Evolutionary conservation across 495 filamentous ascomycete genomes (phyloP).

Genomic region (Penicillium chermesinum): DNA sequence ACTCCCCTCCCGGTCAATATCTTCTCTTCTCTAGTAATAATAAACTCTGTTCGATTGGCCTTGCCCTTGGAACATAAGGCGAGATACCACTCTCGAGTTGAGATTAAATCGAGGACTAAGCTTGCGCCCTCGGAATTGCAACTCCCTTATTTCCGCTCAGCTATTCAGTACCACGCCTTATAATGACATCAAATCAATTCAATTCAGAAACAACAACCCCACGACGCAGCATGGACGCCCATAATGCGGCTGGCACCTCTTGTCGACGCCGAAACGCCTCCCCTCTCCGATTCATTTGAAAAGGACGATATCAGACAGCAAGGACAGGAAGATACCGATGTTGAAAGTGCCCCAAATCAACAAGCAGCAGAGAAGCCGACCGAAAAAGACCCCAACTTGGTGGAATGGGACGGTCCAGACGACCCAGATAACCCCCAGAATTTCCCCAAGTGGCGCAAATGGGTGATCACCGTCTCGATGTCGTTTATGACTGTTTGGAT

Average conservation of each 20-base stretch:
- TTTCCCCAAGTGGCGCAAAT: constrained; percentile 58
- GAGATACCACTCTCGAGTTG: no score
- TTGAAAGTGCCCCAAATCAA: constrained; percentile 13
- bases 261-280: not conserved
- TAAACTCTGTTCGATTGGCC: not conserved
- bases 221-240: not conserved
- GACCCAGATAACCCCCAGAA: constrained; percentile 73
- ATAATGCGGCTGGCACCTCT: not conserved
- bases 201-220: not conserved
- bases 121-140: not conserved
- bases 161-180: not conserved
- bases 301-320: not conserved
- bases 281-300: not conserved
- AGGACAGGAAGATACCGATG: constrained; percentile 14
- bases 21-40: not conserved
- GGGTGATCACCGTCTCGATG: constrained; percentile 61
- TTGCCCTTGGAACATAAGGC: no score
- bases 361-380: constrained; percentile 9
- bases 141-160: not conserved
- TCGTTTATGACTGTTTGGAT: constrained; percentile 54
- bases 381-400: constrained; percentile 37
- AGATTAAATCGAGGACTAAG: no score
- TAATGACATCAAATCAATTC: not conserved
- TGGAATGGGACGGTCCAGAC: constrained; percentile 44
- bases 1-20: not conserved